Percentiles rank a stretch among this genome's conserved stretches.
These are phyloP conservation scores for Meyerozyma carpophila DNA, from an alignment of 1,139 yeast genomes.

Conservation along the genomic window DNA sequence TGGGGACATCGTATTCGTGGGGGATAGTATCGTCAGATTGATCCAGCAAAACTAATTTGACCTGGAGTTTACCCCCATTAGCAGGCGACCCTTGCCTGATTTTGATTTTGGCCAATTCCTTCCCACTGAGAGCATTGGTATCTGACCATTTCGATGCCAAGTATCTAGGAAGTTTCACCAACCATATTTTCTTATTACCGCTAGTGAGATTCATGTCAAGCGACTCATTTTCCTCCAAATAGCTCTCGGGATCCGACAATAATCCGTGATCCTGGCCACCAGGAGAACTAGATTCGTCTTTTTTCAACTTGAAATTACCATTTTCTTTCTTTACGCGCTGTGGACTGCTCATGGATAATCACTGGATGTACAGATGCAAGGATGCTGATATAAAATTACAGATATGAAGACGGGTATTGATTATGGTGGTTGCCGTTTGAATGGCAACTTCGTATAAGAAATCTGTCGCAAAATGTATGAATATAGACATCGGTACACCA, in stretches of 20 bases:
- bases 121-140: slow-evolving; percentile 57
- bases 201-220: slow-evolving; percentile 54
- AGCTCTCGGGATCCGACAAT: slow-evolving; percentile 44
- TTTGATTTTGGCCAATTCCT: slow-evolving; percentile 75
- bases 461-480: not conserved
- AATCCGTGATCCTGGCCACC: slow-evolving; percentile 18
- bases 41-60: slow-evolving; percentile 52
- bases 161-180: slow-evolving; percentile 84
- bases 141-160: slow-evolving; percentile 79
- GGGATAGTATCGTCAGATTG: slow-evolving; percentile 50
- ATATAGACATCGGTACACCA: not conserved
- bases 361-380: not conserved
- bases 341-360: slow-evolving; percentile 1
- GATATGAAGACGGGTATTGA: not conserved
- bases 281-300: not conserved
- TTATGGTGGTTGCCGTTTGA: not conserved
- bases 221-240: slow-evolving; percentile 51
- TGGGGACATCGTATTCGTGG: slow-evolving; percentile 72
- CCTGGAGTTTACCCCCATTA: slow-evolving; percentile 43
- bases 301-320: not conserved
- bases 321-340: not conserved
- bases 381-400: not conserved
- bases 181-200: slow-evolving; percentile 75
- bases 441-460: not conserved
- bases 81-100: slow-evolving; percentile 46